Base-by-base conservation (phyloP, 1,284 basidiomycete genomes). In the Mycosarcoma maydis region DNA sequence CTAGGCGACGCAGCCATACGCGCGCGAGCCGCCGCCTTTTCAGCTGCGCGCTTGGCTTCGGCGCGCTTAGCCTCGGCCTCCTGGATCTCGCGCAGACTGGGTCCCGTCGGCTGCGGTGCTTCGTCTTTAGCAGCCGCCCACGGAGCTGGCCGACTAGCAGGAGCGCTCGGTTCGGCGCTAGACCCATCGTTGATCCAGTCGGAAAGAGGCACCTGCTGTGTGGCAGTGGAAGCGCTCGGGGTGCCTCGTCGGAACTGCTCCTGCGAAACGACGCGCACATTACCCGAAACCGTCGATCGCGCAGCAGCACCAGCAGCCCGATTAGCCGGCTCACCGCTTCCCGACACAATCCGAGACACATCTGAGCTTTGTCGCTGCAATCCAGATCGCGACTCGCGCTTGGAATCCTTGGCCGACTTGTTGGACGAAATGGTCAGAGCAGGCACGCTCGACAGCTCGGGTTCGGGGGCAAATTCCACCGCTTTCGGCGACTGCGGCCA, bases 81-180 rank as follows among this genome's bases (percentile, higher is more conserved):
- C 82, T 98, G 96, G 56, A 99, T 98, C 75, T 98, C 93, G 53
- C 94, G 89, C 46, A 98, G 84, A 69, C 90, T 91, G 24, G 78
- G 76, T 17, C 75, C 72, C 16, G 66, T 56, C 6, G 61, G 42
- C 5, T 51, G 39, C 16, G 54, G 41, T 4, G 59, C 29, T 8
- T 74, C 72, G 7, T 69, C 62, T 34, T 71, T 57, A 38, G 78
- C 75, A 3, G 78, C 75, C 3, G 75, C 79, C 80, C 80, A 80
- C 0, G 81, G 80, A 8, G 81, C 74, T 3, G 75, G 44, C 40
- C 72, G 70, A 43, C 61, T 55, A 22, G 76, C 32, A 54, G 60
- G 55, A 11, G 67, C 29, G 14, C 56, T 36, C 26, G 53, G 44
- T 13, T 64, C 55, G 19, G 37, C 44, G 11, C 34, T 47, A 3